Evolutionary conservation across 495 filamentous ascomycete species (phyloP), one percentile per base, ranked within the genome.

Genomic region (Podospora pseudoanserina): DNA sequence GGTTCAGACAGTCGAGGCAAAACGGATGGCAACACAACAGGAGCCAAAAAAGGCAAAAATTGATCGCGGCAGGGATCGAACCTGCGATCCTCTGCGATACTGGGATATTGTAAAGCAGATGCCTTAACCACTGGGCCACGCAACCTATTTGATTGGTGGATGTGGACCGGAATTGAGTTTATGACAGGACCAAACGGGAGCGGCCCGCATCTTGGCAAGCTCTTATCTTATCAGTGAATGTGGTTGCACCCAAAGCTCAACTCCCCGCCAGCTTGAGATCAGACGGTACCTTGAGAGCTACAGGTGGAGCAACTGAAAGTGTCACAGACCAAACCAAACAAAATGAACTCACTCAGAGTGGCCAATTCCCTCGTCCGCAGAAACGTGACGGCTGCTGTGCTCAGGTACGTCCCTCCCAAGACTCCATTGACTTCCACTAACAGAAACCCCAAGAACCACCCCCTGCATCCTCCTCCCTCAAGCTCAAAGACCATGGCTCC

Each of bases 51-150:
- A 49, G 49, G n/a, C 30, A 20, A 73, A 65, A 65, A 59, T 68
- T 81, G 80, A 80, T 77, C 80, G 76, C 75, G 76, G 79, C 80
- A 80, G 80, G 80, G 79, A 72, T 82, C 79, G 80, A 82, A 82
- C 80, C 80, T 80, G 80, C 79, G 80, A 80, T 78, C 80, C 78
- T 78, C 73, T 77, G 76, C 76, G 78, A 68, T 67, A 44, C 49
- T 34, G 11, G 65, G 39, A n/a, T 44, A 9, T 49, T 79, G 78
- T 79, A 79, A 79, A 75, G 76, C 76, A 77, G 72, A 76, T 77
- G 78, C 74, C 76, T 73, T 78, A 78, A 77, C 78, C 78, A 75
- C 78, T 79, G 72, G 75, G 74, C 78, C 74, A 79, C 72, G 71
- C 75, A 74, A 71, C 73, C 77, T 63, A 57, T 26, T 23, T 56